A percentile compares a stretch with the other conserved stretches of the same genome.
Conservation (phyloP, 2,329 filamentous ascomycete species). For the Colletotrichum noveboracense region DNA sequence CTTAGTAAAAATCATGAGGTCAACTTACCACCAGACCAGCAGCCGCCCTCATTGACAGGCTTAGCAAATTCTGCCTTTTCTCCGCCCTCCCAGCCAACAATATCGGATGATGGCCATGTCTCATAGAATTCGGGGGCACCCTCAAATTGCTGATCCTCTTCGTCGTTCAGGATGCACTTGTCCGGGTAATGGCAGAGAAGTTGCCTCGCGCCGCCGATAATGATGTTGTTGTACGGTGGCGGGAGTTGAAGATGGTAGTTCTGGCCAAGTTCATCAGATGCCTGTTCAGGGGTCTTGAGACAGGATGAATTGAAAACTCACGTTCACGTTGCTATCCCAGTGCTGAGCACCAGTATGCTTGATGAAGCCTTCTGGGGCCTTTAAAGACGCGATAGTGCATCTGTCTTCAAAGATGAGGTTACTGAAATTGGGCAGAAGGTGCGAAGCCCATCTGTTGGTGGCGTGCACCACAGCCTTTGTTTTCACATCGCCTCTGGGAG, state of each 20-base stretch:
- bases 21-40: not conserved
- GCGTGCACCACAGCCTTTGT: conserved; percentile 60
- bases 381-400: not conserved
- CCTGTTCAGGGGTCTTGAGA: not conserved
- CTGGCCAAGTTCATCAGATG: not conserved
- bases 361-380: not conserved
- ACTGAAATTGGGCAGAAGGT: conserved; percentile 48
- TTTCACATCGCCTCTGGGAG: conserved; percentile 46
- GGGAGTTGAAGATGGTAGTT: not conserved
- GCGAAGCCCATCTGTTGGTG: conserved; percentile 58
- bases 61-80: not conserved
- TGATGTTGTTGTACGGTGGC: not conserved
- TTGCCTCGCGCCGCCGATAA: not conserved
- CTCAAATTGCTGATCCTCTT: not conserved
- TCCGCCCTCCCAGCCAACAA: not conserved
- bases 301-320: not conserved
- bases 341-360: not conserved
- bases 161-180: not conserved
- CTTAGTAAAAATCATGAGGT: fast-evolving
- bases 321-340: not conserved
- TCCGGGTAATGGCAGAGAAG: not conserved
- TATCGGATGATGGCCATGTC: not conserved
- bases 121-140: not conserved
- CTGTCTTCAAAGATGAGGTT: not conserved
- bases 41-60: not conserved